phyloP scores from a whole-genome alignment of 2,329 filamentous ascomycete genomes.

The Talaromyces sp. region DNA sequence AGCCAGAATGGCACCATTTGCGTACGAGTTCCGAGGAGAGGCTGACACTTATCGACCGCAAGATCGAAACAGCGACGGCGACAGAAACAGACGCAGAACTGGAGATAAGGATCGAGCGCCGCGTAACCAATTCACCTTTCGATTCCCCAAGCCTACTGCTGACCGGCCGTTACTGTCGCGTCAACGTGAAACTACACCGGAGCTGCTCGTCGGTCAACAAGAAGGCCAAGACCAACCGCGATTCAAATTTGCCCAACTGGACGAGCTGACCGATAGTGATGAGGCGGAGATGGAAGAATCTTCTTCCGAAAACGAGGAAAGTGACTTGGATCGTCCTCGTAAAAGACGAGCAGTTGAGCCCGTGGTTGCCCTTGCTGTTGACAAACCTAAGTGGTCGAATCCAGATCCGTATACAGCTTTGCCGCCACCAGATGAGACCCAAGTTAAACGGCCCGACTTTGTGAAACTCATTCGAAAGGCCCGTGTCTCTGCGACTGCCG shows the following conservation, averaged over 20 bases:
- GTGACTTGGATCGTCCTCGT: slow-evolving; percentile 33
- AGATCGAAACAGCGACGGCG: slow-evolving; percentile 7
- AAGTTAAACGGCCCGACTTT: slow-evolving; percentile 76
- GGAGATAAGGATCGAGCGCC: slow-evolving; percentile 19
- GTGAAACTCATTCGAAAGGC: slow-evolving; percentile 91
- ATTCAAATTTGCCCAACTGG: slow-evolving; percentile 36
- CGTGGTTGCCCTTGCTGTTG: slow-evolving; percentile 20
- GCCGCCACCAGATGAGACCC: slow-evolving; percentile 71
- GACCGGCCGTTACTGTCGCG: slow-evolving; percentile 37
- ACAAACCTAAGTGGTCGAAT: slow-evolving; percentile 82
- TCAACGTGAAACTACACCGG: slow-evolving; percentile 36
- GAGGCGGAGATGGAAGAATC: slow-evolving; percentile 47
- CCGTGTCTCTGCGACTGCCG: slow-evolving; percentile 57
- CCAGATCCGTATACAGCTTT: slow-evolving; percentile 89
- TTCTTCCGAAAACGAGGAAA: slow-evolving; percentile 32
- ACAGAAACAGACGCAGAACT: slow-evolving; percentile 6
- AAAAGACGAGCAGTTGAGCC: slow-evolving; percentile 31
- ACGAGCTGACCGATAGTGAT: slow-evolving; percentile 45
- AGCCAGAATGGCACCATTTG: slow-evolving; percentile 24
- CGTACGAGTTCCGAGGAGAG: slow-evolving; percentile 32
- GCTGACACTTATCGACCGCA: slow-evolving; percentile 3
- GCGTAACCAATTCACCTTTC: slow-evolving; percentile 41
- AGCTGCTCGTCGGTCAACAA: slow-evolving; percentile 28
- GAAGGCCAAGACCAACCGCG: slow-evolving; percentile 27
- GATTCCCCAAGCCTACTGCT: slow-evolving; percentile 35